Evolutionary conservation across 1,139 yeast genomes (phyloP).

Genomic region (Kazachstania sp.): DNA sequence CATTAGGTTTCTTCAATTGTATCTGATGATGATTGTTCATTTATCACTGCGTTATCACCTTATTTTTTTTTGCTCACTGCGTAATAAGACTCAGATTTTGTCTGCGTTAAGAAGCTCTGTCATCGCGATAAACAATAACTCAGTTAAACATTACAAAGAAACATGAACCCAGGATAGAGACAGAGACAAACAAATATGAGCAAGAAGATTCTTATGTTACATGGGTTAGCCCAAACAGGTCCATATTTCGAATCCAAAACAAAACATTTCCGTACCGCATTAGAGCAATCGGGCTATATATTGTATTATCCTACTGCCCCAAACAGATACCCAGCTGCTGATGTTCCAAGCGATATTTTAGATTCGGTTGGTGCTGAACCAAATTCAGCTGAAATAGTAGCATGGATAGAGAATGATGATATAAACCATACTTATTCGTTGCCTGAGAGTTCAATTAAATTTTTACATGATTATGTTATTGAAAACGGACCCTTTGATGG

Average conservation of each 20-base stretch:
- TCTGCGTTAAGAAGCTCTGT: too few species aligned
- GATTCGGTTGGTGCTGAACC: constrained; percentile 12
- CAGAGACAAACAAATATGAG: constrained; percentile 10
- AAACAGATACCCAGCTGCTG: constrained; percentile 21
- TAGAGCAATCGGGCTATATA: constrained; percentile 55
- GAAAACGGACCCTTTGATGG: constrained; percentile 80
- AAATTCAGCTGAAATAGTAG: constrained; percentile 17
- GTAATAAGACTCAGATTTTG: too few species aligned
- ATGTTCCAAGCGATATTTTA: constrained; percentile 18
- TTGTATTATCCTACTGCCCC: constrained; percentile 72
- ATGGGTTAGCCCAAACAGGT: constrained; percentile 61
- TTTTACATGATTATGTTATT: constrained; percentile 18
- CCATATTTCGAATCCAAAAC: constrained; percentile 66
- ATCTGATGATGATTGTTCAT: too few species aligned
- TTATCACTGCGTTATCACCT: too few species aligned
- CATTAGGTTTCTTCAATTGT: too few species aligned
- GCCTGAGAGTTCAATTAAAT: constrained; percentile 21
- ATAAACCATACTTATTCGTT: constrained; percentile 18
- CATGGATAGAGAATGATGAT: constrained; percentile 28
- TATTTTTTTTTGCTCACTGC: too few species aligned
- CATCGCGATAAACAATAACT: too few species aligned
- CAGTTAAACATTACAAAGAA: too few species aligned
- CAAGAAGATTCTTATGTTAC: constrained; percentile 41
- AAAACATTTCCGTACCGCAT: constrained; percentile 57
- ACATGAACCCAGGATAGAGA: not conserved